Evolutionary conservation across 352 stramenopile genomes (phyloP), one percentile per base, ranked within the genome.

Genomic region (Elongisporangium anandrum): DNA sequence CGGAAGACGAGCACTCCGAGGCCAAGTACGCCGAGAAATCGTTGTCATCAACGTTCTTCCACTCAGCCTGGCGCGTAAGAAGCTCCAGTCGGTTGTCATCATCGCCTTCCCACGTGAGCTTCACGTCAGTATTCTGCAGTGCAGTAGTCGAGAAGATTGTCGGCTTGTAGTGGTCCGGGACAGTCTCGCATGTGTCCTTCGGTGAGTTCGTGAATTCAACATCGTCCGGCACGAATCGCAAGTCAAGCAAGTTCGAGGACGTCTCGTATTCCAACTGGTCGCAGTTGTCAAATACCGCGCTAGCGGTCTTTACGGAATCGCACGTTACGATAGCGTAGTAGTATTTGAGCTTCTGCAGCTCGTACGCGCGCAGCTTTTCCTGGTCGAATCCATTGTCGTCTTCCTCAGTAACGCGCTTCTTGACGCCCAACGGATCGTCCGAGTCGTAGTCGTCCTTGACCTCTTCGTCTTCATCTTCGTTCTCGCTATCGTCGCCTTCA

Each of bases 241-340:
- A 63, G 70, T 99, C 97, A 13, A 99, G 87, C 54, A 92, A 72
- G 52, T 97, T 97, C 52, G 90, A 94, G 9, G 95, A 98, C 50
- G 96, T 94, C 68, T 98, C 97, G 72, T 99, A 98, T 72, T 99
- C 97, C 60, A 99, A 87, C 52, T 97, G 96, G 67, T 99, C 97
- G 21, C 97, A 97, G 71, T 96, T 87, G 59, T 97, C 83, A 60
- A 99, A 99, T 48, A 98, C 94, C 24, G 83, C 75, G 39, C 95
- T 88, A 24, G 97, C 94, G 9, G 95, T 94, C 54, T 94, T 87
- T 29, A 94, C 75, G 22, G 79, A 94, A 56, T 97, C 81, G 78
- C 97, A 99, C 49, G 94, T 95, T 13, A 96, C 94, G 19, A 99
- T 79, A 4, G 96, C 97, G 81, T 99, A 99, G 68, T 98, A 99